phyloP scores from a whole-genome alignment of 1,284 basidiomycete genomes.

The Sanghuangporus sanghuang region DNA sequence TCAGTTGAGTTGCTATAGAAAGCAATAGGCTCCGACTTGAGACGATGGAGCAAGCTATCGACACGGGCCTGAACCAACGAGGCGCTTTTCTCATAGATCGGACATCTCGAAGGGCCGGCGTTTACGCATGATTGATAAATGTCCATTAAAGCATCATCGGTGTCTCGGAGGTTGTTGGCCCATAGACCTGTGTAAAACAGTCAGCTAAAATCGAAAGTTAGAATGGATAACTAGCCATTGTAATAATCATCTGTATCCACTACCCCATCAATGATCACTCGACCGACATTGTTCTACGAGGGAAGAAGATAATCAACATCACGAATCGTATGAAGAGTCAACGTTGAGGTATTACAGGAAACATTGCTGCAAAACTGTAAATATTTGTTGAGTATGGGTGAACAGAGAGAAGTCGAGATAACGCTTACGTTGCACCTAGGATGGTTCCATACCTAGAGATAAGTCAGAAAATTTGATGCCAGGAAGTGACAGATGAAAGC shows the following conservation, averaged over 20 bases:
- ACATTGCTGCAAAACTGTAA: conserved; percentile 23
- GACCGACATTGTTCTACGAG: conserved; percentile 20
- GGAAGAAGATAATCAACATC: not conserved
- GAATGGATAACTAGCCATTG: not conserved
- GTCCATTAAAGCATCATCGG: conserved; percentile 16
- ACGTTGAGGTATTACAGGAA: conserved; percentile 18
- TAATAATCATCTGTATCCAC: conserved; percentile 14
- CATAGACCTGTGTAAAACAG: conserved; percentile 10
- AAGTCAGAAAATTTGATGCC: not conserved
- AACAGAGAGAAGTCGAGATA: not conserved
- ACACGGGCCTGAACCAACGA: conserved; percentile 18
- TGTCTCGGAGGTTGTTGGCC: conserved; percentile 20
- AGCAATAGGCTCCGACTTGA: not conserved
- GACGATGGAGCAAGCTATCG: not conserved
- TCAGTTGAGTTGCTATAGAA: conserved; percentile 1
- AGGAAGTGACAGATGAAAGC: not conserved
- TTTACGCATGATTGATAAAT: conserved; percentile 21
- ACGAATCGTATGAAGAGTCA: not conserved
- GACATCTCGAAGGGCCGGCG: conserved; percentile 19
- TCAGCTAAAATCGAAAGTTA: not conserved
- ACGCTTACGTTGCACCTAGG: conserved; percentile 21
- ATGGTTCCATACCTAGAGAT: conserved; percentile 22
- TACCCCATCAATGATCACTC: conserved; percentile 20
- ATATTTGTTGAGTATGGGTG: not conserved
- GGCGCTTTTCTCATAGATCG: conserved; percentile 19